These are phyloP conservation scores for Backusella tuberculispora DNA, from an alignment of 192 early-diverging fungal genomes.

Conservation along the genomic window DNA sequence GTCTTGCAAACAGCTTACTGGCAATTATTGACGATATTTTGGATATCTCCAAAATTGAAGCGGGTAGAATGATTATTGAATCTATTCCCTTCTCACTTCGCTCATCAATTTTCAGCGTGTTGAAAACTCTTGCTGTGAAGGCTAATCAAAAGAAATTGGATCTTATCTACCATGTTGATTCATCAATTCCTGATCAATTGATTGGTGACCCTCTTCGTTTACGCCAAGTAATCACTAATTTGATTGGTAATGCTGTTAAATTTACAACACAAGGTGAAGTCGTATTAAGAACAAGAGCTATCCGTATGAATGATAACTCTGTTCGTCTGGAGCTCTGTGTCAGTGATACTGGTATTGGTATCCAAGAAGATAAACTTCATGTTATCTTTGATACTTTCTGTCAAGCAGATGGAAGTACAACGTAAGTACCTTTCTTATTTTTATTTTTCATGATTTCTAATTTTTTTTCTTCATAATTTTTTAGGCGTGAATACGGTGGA, in stretches of 20 bases:
- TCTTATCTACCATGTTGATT: conserved; percentile 63
- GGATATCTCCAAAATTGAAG: conserved; percentile 80
- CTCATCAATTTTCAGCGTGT: conserved; percentile 56
- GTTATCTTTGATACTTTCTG: conserved; percentile 83
- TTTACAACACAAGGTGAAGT: conserved; percentile 51
- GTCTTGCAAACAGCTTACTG: conserved; percentile 47
- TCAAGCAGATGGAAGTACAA: conserved; percentile 83
- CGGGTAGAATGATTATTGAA: conserved; percentile 73
- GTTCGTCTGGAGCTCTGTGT: conserved; percentile 71
- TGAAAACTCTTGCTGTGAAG: conserved; percentile 67
- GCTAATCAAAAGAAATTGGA: conserved; percentile 64
- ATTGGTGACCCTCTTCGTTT: conserved; percentile 70
- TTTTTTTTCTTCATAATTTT: background rate
- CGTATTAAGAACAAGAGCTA: conserved; percentile 22
- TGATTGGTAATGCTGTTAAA: conserved; percentile 78
- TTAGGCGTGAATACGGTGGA: conserved; percentile 77
- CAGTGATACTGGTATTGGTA: conserved; percentile 87
- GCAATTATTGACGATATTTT: conserved; percentile 56
- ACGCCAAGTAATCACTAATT: conserved; percentile 73
- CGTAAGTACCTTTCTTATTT: conserved; percentile 34
- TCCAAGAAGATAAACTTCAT: conserved; percentile 73
- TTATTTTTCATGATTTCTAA: background rate
- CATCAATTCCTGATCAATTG: conserved; percentile 57
- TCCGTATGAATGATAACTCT: conserved; percentile 30
- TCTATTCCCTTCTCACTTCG: conserved; percentile 62